Evolutionary conservation across 1,284 basidiomycete species (phyloP).

Genomic region (Pseudomicrostroma phylloplanum): DNA sequence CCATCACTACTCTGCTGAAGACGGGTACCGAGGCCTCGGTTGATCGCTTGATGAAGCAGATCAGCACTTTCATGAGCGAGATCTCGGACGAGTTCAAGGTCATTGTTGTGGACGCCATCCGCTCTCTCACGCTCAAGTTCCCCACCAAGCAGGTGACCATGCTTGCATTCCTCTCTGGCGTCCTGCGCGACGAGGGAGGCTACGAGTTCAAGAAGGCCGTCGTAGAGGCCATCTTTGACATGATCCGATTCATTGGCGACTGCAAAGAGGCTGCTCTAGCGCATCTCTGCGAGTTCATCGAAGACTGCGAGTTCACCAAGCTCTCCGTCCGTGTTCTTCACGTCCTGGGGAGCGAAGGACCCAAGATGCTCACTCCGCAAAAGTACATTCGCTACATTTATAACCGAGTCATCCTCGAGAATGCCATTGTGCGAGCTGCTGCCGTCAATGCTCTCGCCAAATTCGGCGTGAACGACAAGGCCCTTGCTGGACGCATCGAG

Average conservation of each 20-base stretch:
- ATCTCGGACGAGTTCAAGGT: conserved; percentile 99
- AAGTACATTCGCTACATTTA: conserved; percentile 99
- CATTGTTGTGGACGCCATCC: conserved; percentile 97
- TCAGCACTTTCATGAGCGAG: conserved; percentile 97
- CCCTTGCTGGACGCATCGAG: conserved; percentile 75
- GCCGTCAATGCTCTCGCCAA: conserved; percentile 92
- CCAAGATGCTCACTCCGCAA: conserved; percentile 85
- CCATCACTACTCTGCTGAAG: conserved; percentile 97
- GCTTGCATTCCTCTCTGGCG: conserved; percentile 57
- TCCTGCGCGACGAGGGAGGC: conserved; percentile 69
- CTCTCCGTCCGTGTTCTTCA: conserved; percentile 94
- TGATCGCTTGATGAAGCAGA: conserved; percentile 98
- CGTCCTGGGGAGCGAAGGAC: conserved; percentile 89
- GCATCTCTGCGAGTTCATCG: conserved; percentile 99
- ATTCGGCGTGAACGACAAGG: conserved; percentile 78
- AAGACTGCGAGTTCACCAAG: conserved; percentile 99
- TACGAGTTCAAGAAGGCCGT: conserved; percentile 99
- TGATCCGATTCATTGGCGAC: conserved; percentile 95
- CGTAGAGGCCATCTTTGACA: conserved; percentile 98
- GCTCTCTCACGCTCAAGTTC: conserved; percentile 97
- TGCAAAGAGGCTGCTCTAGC: conserved; percentile 83
- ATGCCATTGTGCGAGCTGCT: conserved; percentile 93
- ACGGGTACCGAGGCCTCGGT: conserved; percentile 99
- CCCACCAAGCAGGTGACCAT: conserved; percentile 76
- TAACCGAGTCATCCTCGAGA: conserved; percentile 97